A percentile compares a stretch with the other conserved stretches of the same genome.
These are phyloP conservation scores for Cladorrhinum sp. DNA, from an alignment of 2,329 filamentous ascomycete genomes.

Conservation along the genomic window DNA sequence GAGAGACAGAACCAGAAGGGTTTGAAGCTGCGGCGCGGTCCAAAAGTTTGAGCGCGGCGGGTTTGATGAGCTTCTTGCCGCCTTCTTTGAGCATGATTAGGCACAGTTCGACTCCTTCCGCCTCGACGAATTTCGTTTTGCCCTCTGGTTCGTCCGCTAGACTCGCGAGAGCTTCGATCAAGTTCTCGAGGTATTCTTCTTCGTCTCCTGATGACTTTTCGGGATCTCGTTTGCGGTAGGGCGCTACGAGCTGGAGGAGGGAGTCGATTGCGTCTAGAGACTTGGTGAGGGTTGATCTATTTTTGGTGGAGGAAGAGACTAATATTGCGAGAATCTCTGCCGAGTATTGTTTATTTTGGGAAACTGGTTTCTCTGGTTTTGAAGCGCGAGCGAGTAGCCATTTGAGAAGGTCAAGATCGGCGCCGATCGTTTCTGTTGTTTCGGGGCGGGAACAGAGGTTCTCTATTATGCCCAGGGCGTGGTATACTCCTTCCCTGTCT, in stretches of 20 bases:
- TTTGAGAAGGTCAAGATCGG: slow-evolving; percentile 63
- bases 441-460: slow-evolving; percentile 72
- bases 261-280: slow-evolving; percentile 68
- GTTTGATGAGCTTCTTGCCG: slow-evolving; percentile 66
- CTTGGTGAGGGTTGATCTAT: slow-evolving; percentile 59
- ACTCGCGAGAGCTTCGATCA: slow-evolving; percentile 84
- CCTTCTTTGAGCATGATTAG: slow-evolving; percentile 90
- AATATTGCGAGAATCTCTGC: slow-evolving; percentile 90
- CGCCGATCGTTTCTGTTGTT: slow-evolving; percentile 69
- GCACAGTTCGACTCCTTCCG: slow-evolving; percentile 86
- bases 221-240: slow-evolving; percentile 84
- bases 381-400: slow-evolving; percentile 79
- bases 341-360: slow-evolving; percentile 93
- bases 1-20: slow-evolving; percentile 57
- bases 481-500: slow-evolving; percentile 83
- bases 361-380: slow-evolving; percentile 62
- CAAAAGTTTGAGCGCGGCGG: slow-evolving; percentile 72
- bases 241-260: slow-evolving; percentile 76
- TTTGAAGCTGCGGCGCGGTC: slow-evolving; percentile 71
- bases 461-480: slow-evolving; percentile 78
- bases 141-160: slow-evolving; percentile 71
- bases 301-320: slow-evolving; percentile 68
- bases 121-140: slow-evolving; percentile 79
- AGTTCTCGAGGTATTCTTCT: slow-evolving; percentile 90
- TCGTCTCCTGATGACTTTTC: slow-evolving; percentile 68